Evolutionary conservation across 1,284 basidiomycete species (phyloP).

Genomic region (Paramarasmius palmivorus): DNA sequence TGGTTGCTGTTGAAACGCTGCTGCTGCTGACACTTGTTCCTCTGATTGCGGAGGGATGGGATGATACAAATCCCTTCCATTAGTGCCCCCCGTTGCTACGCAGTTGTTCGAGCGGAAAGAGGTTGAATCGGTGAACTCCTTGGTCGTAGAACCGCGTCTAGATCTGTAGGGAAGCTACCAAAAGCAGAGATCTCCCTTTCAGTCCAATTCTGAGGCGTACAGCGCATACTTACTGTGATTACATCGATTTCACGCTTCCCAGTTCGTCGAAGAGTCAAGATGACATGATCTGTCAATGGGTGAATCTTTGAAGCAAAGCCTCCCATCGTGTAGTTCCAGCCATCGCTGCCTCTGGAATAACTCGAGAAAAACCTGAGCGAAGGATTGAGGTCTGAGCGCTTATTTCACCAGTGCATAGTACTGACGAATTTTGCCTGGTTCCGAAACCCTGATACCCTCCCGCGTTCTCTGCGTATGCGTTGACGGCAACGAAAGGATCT

Average conservation of each 20-base stretch:
- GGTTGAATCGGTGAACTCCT: slow-evolving; percentile 48
- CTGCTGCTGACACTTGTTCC: slow-evolving; percentile 23
- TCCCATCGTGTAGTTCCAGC: slow-evolving; percentile 61
- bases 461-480: slow-evolving; percentile 49
- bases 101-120: slow-evolving; percentile 58
- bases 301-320: slow-evolving; percentile 62
- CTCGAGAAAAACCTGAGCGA: slow-evolving; percentile 41
- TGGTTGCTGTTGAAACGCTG: slow-evolving; percentile 49
- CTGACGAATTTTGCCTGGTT: slow-evolving; percentile 51
- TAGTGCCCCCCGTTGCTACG: slow-evolving; percentile 47
- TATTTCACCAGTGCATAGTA: background rate
- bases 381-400: background rate
- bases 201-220: slow-evolving; percentile 8
- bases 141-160: slow-evolving; percentile 42
- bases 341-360: slow-evolving; percentile 35
- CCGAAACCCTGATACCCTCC: slow-evolving; percentile 46
- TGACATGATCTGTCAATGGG: slow-evolving; percentile 52
- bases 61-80: slow-evolving; percentile 48
- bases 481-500: slow-evolving; percentile 53
- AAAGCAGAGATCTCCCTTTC: background rate
- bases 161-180: slow-evolving; percentile 59
- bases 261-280: slow-evolving; percentile 45
- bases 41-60: slow-evolving; percentile 6
- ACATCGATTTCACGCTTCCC: slow-evolving; percentile 42
- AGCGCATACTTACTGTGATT: slow-evolving; percentile 38